Percentiles rank a stretch among this genome's conserved stretches.
Conservation (phyloP, 2,329 filamentous ascomycete genomes). For the Ophiostoma ips region DNA sequence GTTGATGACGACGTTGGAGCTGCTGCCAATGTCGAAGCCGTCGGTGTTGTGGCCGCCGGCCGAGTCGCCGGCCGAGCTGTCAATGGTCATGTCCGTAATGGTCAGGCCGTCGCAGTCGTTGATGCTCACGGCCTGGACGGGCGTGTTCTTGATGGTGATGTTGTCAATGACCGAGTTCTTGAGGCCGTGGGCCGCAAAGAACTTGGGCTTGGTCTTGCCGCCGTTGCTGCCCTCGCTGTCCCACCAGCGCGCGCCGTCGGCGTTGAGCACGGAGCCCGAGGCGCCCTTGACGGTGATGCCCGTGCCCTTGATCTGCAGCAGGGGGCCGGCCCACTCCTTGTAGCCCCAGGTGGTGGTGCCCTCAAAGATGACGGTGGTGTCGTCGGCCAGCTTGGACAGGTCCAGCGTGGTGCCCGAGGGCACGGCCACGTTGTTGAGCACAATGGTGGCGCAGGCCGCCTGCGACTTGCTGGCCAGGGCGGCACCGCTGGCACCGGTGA, state of each 20-base stretch:
- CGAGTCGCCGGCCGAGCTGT: slow-evolving; percentile 26
- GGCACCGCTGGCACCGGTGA: slow-evolving; percentile 8
- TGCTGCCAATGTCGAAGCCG: slow-evolving; percentile 41
- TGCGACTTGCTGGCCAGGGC: slow-evolving; percentile 9
- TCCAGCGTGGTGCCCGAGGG: slow-evolving; percentile 46
- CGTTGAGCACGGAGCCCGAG: slow-evolving; percentile 18
- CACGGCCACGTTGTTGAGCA: slow-evolving; percentile 37
- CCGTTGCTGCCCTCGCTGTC: slow-evolving; percentile 45
- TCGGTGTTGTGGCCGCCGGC: slow-evolving; percentile 47
- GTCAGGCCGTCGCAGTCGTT: slow-evolving; percentile 22
- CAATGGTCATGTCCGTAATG: slow-evolving; percentile 23
- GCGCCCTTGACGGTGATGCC: slow-evolving; percentile 7
- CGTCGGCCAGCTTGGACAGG: slow-evolving; percentile 35
- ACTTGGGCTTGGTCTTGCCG: slow-evolving; percentile 45
- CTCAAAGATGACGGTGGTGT: slow-evolving; percentile 32
- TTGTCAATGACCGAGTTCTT: slow-evolving; percentile 33
- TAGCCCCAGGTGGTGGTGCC: slow-evolving; percentile 19
- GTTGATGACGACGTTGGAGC: slow-evolving; percentile 34
- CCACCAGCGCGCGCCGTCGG: slow-evolving; percentile 26
- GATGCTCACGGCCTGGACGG: slow-evolving; percentile 29
- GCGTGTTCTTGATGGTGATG: slow-evolving; percentile 28
- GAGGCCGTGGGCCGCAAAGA: slow-evolving; percentile 40
- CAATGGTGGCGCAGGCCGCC: slow-evolving; percentile 37
- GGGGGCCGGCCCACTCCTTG: slow-evolving; percentile 9
- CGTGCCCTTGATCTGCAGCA: slow-evolving; percentile 10